Conservation (phyloP, 208 protist species). For the Naegleria lovaniensis region DNA sequence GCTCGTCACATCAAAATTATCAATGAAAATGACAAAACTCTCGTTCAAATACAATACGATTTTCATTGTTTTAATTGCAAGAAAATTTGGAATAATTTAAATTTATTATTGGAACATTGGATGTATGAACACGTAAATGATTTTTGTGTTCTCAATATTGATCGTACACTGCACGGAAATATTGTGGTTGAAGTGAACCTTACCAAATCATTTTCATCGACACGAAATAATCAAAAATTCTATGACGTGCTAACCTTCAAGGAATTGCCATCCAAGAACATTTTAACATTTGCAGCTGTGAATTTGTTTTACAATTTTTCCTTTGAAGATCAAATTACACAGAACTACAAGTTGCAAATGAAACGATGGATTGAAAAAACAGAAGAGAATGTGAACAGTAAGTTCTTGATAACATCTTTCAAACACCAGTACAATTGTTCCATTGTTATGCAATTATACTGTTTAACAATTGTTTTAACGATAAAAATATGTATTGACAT, state of each 20-base stretch:
- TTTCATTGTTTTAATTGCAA: slow-evolving; percentile 11
- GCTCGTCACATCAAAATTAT: not conserved
- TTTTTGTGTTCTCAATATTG: not conserved
- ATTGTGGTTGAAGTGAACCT: not conserved
- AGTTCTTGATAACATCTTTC: too few relatives aligned
- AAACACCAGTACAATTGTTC: too few relatives aligned
- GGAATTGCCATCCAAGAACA: not conserved
- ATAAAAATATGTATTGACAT: too few relatives aligned
- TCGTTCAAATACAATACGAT: not conserved
- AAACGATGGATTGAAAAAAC: not conserved
- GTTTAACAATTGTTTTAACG: too few relatives aligned
- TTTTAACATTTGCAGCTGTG: not conserved
- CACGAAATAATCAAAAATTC: not conserved
- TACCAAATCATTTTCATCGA: not conserved
- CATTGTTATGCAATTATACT: too few relatives aligned
- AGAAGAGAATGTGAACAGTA: not conserved
- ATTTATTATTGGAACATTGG: not conserved
- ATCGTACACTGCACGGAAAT: not conserved
- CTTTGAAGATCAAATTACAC: not conserved
- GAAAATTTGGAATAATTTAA: not conserved
- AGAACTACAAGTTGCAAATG: not conserved
- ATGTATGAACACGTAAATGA: not conserved
- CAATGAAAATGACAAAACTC: not conserved
- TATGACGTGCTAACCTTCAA: not conserved
- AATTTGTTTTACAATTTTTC: not conserved